These are phyloP conservation scores for Ilex aquifolium DNA, from an alignment of 257 asterid genomes.

Conservation along the genomic window DNA sequence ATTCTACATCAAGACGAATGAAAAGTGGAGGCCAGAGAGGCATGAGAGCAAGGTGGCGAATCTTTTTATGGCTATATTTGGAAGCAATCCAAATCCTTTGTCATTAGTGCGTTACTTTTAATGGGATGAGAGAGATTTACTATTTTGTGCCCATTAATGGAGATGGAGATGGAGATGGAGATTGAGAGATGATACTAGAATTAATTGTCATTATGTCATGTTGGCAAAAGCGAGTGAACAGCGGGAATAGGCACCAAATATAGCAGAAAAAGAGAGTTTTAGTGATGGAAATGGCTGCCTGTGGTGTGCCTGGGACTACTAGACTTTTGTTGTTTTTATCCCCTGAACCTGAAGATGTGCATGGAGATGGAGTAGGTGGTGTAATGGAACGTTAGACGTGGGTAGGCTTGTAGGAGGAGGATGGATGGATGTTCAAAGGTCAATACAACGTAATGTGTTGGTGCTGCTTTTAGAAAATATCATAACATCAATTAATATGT, in stretches of 20 bases:
- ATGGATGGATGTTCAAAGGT: too few species aligned
- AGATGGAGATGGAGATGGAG: too few species aligned
- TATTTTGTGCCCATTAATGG: too few species aligned
- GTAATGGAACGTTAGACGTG: too few species aligned
- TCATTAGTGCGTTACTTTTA: not conserved
- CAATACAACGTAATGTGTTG: too few species aligned
- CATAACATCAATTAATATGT: too few species aligned
- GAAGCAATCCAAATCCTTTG: not conserved
- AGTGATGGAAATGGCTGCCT: not conserved
- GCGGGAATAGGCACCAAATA: conserved; percentile 2
- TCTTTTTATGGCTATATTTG: not conserved
- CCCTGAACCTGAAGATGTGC: conserved; percentile 7
- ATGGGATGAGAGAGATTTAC: too few species aligned
- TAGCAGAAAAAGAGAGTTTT: conserved; percentile 3
- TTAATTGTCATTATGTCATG: too few species aligned
- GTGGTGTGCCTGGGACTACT: not conserved
- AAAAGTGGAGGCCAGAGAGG: conserved; percentile 22
- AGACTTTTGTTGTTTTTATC: conserved; percentile 15
- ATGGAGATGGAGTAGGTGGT: conserved; percentile 1
- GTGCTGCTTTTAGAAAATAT: too few species aligned
- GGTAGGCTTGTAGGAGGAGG: too few species aligned
- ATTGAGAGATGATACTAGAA: too few species aligned
- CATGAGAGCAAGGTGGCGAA: not conserved
- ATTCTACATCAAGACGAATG: conserved; percentile 1
- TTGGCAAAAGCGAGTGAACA: too few species aligned